Conservation (phyloP, 2,329 filamentous ascomycete genomes). For the Scedosporium apiospermum region DNA sequence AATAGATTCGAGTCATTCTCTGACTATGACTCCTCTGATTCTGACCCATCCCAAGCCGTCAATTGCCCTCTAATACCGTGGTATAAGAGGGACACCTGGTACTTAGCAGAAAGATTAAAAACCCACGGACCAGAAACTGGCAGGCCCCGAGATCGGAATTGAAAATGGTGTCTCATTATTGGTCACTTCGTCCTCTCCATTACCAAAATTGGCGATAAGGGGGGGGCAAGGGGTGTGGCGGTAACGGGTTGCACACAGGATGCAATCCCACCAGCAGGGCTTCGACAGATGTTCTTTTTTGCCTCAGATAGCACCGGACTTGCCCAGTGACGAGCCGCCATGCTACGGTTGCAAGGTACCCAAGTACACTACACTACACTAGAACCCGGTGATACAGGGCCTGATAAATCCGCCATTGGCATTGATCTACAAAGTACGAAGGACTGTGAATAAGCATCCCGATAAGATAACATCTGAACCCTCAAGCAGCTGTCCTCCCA, state of each 20-base stretch:
- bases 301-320: no score
- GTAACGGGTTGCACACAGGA: neutral
- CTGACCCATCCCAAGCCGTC: neutral
- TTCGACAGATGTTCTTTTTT: no score
- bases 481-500: no score
- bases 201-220: slow-evolving; percentile 4
- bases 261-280: neutral
- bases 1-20: neutral
- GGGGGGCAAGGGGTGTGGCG: neutral
- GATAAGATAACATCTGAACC: no score
- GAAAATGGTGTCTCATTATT: neutral
- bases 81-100: neutral
- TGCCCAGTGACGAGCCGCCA: no score
- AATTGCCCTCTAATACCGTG: neutral
- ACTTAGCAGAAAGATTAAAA: neutral
- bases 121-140: neutral
- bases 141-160: slow-evolving; percentile 6
- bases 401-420: neutral
- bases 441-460: no score
- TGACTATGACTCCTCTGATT: slow-evolving; percentile 1
- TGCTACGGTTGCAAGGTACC: no score
- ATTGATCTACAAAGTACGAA: neutral
- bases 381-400: no score
- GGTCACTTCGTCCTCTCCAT: neutral
- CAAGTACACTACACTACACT: no score